A percentile compares a stretch with the other conserved stretches of the same genome.
These are phyloP conservation scores for Bothriochloa decipiens DNA, from an alignment of 176 grass and related monocot genomes.

Conservation along the genomic window DNA sequence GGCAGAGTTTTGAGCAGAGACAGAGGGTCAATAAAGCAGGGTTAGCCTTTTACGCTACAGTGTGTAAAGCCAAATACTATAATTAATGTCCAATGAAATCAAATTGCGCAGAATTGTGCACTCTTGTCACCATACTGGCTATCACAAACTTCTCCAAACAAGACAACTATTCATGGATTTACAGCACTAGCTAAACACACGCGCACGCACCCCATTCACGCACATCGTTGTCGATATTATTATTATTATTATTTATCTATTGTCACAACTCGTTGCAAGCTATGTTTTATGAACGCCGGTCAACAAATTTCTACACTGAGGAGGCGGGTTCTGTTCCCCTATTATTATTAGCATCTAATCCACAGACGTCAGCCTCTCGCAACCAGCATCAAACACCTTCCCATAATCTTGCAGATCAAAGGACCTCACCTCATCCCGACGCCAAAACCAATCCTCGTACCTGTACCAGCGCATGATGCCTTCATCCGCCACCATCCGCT, in stretches of 20 bases:
- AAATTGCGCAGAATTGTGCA: conserved; percentile 21
- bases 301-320: conserved; percentile 42
- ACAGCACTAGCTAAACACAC: conserved; percentile 44
- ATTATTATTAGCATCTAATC: conserved; percentile 48
- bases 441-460: conserved; percentile 93
- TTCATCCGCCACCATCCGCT: conserved; percentile 85
- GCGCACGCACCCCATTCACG: conserved; percentile 29
- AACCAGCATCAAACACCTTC: conserved; percentile 75
- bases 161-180: conserved; percentile 42
- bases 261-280: conserved; percentile 31
- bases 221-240: conserved; percentile 31
- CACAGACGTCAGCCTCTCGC: conserved; percentile 62
- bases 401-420: conserved; percentile 85
- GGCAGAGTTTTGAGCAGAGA: background rate
- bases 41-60: background rate
- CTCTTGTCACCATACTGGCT: background rate
- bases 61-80: conserved; percentile 6
- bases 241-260: conserved; percentile 30
- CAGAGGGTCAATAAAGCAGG: background rate
- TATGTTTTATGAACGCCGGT: conserved; percentile 41
- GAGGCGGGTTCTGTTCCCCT: conserved; percentile 18
- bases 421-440: conserved; percentile 76
- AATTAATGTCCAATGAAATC: background rate
- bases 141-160: conserved; percentile 37
- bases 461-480: conserved; percentile 96